Conservation (phyloP, 164 flowering plant species). For the Buxus sempervirens region DNA sequence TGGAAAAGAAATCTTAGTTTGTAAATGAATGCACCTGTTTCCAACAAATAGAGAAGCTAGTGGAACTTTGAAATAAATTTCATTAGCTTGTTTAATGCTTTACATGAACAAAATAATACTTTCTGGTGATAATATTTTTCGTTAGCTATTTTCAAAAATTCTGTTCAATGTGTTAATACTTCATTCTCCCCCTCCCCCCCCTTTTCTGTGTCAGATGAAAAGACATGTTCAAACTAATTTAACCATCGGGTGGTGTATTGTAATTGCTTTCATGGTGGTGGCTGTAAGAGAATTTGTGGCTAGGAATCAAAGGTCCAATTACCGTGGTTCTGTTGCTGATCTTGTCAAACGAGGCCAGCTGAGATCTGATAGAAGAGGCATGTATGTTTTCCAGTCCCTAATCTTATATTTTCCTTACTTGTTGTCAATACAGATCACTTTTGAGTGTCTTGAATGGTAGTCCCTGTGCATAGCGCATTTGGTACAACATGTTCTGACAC, state of each 20-base stretch:
- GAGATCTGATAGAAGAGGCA: conserved; percentile 99
- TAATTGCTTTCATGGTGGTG: conserved; percentile 40
- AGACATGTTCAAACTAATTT: conserved; percentile 28
- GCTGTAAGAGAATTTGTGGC: conserved; percentile 38
- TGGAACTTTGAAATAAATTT: too few relatives aligned
- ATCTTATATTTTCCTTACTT: not conserved
- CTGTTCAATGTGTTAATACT: too few relatives aligned
- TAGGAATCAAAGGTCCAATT: conserved; percentile 42
- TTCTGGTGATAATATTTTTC: too few relatives aligned
- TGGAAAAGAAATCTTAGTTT: too few relatives aligned
- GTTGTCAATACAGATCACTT: not conserved
- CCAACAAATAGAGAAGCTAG: too few relatives aligned
- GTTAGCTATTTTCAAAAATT: too few relatives aligned
- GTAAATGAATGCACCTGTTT: too few relatives aligned
- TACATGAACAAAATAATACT: too few relatives aligned
- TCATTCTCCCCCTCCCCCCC: too few relatives aligned
- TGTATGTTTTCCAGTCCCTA: conserved; percentile 57
- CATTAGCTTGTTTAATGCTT: too few relatives aligned
- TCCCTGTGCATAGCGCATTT: not conserved
- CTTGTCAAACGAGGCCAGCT: conserved; percentile 95
- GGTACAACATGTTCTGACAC: not conserved
- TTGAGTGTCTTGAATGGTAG: not conserved
- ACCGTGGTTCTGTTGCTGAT: conserved; percentile 88
- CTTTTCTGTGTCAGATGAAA: conserved; percentile 35
- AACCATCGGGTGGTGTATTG: conserved; percentile 47